phyloP scores from a whole-genome alignment of 2,329 filamentous ascomycete species.

The Venturia asperata region DNA sequence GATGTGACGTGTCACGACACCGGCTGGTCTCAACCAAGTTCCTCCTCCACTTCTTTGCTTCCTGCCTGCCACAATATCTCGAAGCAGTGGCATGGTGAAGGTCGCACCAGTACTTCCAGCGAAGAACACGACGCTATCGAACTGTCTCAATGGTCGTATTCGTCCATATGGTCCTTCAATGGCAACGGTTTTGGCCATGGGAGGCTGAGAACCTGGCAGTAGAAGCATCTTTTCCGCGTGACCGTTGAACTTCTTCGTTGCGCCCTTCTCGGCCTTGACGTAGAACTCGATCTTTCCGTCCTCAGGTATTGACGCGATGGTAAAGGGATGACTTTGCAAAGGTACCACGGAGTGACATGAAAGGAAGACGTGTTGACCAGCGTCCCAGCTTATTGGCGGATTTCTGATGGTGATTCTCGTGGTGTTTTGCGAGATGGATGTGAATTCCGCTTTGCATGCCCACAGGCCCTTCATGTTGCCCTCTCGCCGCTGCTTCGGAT shows the following conservation, averaged over 20 bases:
- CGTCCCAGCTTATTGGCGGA: constrained; percentile 50
- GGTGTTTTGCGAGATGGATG: constrained; percentile 46
- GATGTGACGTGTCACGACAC: constrained; percentile 42
- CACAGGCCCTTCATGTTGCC: constrained; percentile 29
- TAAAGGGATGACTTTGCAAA: constrained; percentile 59
- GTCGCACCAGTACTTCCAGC: constrained; percentile 55
- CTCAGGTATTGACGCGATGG: constrained; percentile 50
- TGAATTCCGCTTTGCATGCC: constrained; percentile 35
- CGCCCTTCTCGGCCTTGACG: constrained; percentile 48
- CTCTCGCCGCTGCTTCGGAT: constrained; percentile 29
- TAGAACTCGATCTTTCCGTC: constrained; percentile 52
- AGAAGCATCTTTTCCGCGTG: constrained; percentile 41
- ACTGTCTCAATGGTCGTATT: constrained; percentile 48
- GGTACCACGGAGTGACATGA: constrained; percentile 51
- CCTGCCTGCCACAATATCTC: constrained; percentile 48
- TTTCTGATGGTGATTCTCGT: constrained; percentile 51
- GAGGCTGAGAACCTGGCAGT: constrained; percentile 22
- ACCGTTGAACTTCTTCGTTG: constrained; percentile 44
- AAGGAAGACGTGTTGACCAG: constrained; percentile 58
- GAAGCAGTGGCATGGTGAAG: constrained; percentile 50
- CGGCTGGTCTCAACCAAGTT: constrained; percentile 23
- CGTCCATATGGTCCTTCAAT: constrained; percentile 50
- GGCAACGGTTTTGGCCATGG: constrained; percentile 34
- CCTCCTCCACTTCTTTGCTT: constrained; percentile 26
- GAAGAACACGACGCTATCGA: constrained; percentile 53